Conservation (phyloP, 192 early-diverging fungal genomes). For the Pilaira anomala region DNA sequence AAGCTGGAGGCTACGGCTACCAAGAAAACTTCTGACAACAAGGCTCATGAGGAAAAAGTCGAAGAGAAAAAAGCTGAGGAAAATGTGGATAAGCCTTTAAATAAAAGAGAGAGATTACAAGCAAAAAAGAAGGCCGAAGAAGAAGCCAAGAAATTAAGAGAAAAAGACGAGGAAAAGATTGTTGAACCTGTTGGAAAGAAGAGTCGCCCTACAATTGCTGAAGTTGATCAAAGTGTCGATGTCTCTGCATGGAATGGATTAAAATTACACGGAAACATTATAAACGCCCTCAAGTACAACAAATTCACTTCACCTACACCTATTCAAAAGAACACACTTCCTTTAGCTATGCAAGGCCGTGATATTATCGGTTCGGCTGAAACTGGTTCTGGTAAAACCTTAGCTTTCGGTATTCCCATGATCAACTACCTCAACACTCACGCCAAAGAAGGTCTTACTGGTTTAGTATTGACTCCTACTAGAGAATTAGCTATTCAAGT, state of each 20-base stretch:
- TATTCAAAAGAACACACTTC: slow-evolving; percentile 81
- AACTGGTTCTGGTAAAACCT: slow-evolving; percentile 94
- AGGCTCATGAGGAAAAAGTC: slow-evolving; percentile 50
- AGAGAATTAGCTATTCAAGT: slow-evolving; percentile 96
- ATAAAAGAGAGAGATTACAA: slow-evolving; percentile 18
- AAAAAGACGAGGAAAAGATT: slow-evolving; percentile 14
- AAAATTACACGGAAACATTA: slow-evolving; percentile 52
- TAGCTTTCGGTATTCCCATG: slow-evolving; percentile 95
- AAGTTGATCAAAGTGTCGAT: slow-evolving; percentile 52
- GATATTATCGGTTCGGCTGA: slow-evolving; percentile 92
- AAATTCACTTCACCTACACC: slow-evolving; percentile 78
- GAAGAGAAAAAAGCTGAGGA: slow-evolving; percentile 9
- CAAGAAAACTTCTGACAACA: slow-evolving; percentile 62
- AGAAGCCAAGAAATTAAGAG: slow-evolving; percentile 15
- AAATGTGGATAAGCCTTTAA: slow-evolving; percentile 37
- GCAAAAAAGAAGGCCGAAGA: slow-evolving; percentile 28
- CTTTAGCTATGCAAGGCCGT: slow-evolving; percentile 64
- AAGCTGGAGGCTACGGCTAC: not conserved
- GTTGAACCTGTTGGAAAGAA: slow-evolving; percentile 4
- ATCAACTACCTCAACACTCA: slow-evolving; percentile 64
- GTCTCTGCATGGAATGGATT: slow-evolving; percentile 71
- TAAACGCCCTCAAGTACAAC: slow-evolving; percentile 66
- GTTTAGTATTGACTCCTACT: slow-evolving; percentile 86
- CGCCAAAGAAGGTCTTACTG: slow-evolving; percentile 41
- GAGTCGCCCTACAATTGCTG: slow-evolving; percentile 9